Evolutionary conservation across 2,329 filamentous ascomycete species (phyloP), one percentile per base, ranked within the genome.

Genomic region (Fusarium tricinctum): DNA sequence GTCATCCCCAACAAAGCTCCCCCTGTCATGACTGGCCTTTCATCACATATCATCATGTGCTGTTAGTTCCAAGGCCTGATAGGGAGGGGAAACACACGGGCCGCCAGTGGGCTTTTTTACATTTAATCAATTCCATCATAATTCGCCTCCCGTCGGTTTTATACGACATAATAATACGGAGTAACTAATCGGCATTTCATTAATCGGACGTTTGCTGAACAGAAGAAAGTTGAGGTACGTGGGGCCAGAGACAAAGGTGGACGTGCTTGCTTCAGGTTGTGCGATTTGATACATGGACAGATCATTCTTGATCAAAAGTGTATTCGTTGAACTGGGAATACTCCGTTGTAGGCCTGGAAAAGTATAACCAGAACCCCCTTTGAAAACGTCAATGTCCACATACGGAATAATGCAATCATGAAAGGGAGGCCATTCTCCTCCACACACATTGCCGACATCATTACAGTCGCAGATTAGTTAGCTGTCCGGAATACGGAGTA

Each of bases 11-110:
- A 32, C 33, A 39, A 54, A 30, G 9, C 10, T 7, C 12, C 38
- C 61, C 59, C 46, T 54, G 49, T 17, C 26, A 17, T 8, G 23
- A 23, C 23, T 23, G 23, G 23, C 23, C 23, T 23, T 23, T 23
- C 23, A 23, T 23, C 23, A 23, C 23, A 23, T 39, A 52, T 48
- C 42, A 57, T 70, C 39, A 64, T 54, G 54, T 43, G 54, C 14
- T 70, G 64, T 59, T 55, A 70, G 35, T 17, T 14, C 46, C 26
- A 61, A 44, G 45, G 45, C 54, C 39, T 40, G 28, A 40, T 47
- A 56, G 55, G 47, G 44, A 45, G 42, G 43, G 47, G 58, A 59
- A 58, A 60, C 53, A 70, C 71, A 72, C 71, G 71, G 71, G 49
- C 71, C 66, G 54, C 44, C 14, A 17, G 53, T 55, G 68, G 70